Conservation (phyloP, 805 yeast species). For the Candida pseudofarinosa region DNA sequence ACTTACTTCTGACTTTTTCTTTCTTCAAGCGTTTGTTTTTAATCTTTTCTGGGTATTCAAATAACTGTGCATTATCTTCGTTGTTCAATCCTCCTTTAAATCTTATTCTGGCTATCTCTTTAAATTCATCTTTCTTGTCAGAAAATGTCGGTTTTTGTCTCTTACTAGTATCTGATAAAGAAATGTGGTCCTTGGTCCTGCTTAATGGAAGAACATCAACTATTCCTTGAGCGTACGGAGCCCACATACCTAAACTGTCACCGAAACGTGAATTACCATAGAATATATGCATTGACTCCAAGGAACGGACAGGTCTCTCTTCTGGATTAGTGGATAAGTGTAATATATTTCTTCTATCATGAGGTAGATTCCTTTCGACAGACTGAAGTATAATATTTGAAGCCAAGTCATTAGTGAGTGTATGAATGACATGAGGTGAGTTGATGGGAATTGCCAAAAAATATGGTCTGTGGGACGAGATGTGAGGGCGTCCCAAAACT, state of each 20-base stretch:
- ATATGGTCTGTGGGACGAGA: conserved; percentile 55
- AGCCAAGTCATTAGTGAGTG: conserved; percentile 39
- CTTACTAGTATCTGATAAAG: conserved; percentile 22
- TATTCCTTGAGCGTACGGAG: conserved; percentile 62
- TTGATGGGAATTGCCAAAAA: conserved; percentile 65
- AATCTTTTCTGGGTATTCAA: conserved; percentile 28
- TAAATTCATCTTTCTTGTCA: conserved; percentile 18
- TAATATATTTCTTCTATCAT: conserved; percentile 39
- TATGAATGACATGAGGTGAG: conserved; percentile 63
- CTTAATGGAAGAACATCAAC: conserved; percentile 65
- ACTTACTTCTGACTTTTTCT: conserved; percentile 9
- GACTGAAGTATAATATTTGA: conserved; percentile 56
- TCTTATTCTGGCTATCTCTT: conserved; percentile 47
- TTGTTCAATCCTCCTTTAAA: conserved; percentile 57
- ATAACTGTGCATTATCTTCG: conserved; percentile 29
- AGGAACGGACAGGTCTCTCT: conserved; percentile 37
- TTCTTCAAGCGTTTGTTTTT: conserved; percentile 13
- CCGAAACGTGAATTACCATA: conserved; percentile 62
- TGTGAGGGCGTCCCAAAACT: conserved; percentile 29
- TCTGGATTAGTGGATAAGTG: conserved; percentile 33
- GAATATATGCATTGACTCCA: conserved; percentile 54
- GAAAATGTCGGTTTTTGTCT: conserved; percentile 6
- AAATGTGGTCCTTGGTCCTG: conserved; percentile 37
- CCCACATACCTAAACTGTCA: conserved; percentile 66
- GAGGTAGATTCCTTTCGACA: conserved; percentile 50